These are phyloP conservation scores for Neurospora tetrasperma DNA, from an alignment of 495 filamentous ascomycete species.

Conservation along the genomic window DNA sequence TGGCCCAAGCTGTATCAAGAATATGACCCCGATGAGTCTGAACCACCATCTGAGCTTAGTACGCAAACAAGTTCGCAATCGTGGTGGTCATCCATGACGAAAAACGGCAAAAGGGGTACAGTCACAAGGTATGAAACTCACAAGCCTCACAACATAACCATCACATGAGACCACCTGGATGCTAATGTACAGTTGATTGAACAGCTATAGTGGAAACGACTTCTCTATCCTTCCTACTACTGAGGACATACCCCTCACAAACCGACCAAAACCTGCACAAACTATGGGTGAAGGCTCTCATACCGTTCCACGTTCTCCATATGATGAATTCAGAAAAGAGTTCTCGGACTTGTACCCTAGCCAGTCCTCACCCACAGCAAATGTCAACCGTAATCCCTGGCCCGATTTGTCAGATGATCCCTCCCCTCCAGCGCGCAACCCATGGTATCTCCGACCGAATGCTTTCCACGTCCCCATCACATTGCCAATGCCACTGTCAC, in stretches of 20 bases:
- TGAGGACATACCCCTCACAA: slow-evolving; percentile 5
- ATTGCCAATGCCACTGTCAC: background rate
- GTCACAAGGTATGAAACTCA: background rate
- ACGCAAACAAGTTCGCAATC: background rate
- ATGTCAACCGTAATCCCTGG: slow-evolving; percentile 12
- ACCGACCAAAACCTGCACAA: background rate
- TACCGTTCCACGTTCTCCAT: background rate
- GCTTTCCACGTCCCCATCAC: background rate
- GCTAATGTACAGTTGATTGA: background rate
- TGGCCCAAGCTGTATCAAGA: slow-evolving; percentile 32
- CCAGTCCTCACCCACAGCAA: background rate
- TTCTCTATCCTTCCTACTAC: slow-evolving; percentile 7
- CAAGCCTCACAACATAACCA: background rate
- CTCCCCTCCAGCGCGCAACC: background rate
- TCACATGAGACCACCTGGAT: background rate
- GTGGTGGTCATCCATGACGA: slow-evolving; percentile 7
- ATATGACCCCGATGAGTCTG: slow-evolving; percentile 12
- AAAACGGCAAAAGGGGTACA: background rate
- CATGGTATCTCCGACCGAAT: background rate
- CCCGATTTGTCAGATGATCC: slow-evolving; percentile 11
- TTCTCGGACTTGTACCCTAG: background rate
- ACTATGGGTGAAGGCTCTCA: background rate
- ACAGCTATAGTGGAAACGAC: slow-evolving; percentile 6
- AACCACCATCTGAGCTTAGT: background rate
- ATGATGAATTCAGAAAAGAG: background rate